These are phyloP conservation scores for Pisolithus tinctorius DNA, from an alignment of 768 basidiomycete genomes.

Conservation along the genomic window DNA sequence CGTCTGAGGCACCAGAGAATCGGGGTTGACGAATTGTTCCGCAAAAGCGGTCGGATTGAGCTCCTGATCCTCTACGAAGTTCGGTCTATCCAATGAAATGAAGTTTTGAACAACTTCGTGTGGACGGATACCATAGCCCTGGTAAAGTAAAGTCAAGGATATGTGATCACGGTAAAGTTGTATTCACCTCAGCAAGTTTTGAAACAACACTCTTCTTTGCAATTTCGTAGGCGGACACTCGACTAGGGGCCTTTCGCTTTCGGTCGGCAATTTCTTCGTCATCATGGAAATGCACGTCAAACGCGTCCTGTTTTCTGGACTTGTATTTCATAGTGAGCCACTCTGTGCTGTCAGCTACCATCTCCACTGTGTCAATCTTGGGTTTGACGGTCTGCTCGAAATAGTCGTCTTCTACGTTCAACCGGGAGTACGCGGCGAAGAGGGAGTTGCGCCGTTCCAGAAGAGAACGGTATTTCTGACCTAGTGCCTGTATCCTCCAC, in stretches of 20 bases:
- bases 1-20: constrained; percentile 47
- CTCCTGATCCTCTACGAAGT: constrained; percentile 78
- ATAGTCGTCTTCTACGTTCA: constrained; percentile 67
- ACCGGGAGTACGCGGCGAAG: constrained; percentile 54
- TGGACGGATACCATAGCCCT: constrained; percentile 83
- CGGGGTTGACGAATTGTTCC: constrained; percentile 77
- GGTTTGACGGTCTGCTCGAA: constrained; percentile 64
- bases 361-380: constrained; percentile 74
- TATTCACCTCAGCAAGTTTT: constrained; percentile 71
- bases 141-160: constrained; percentile 1
- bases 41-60: constrained; percentile 74
- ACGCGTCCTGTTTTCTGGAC: constrained; percentile 55
- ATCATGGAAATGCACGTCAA: constrained; percentile 65
- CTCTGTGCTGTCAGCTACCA: constrained; percentile 85
- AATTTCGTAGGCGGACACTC: constrained; percentile 77
- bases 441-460: constrained; percentile 66
- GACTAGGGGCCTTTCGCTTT: constrained; percentile 77
- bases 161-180: neutral
- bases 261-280: constrained; percentile 49
- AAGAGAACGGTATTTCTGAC: constrained; percentile 85
- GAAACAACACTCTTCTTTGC: constrained; percentile 74
- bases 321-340: constrained; percentile 88
- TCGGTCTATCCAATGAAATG: constrained; percentile 47
- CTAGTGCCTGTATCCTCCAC: constrained; percentile 88
- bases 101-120: constrained; percentile 86